These are phyloP conservation scores for Kodamaea kakaduensis DNA, from an alignment of 805 yeast species.

Conservation along the genomic window DNA sequence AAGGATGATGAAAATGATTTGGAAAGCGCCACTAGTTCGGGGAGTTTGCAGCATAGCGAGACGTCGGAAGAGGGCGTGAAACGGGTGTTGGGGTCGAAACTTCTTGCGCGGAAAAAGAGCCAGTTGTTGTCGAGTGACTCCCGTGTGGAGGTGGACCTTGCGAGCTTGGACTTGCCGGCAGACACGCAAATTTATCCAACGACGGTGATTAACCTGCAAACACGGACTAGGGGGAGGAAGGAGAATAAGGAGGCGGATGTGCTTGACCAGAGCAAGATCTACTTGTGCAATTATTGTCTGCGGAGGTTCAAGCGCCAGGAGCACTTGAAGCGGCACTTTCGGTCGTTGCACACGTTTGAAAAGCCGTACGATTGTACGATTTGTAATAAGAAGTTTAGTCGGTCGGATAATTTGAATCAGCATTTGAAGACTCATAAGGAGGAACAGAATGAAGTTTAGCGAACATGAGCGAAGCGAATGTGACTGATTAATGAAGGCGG, in stretches of 20 bases:
- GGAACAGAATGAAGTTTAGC: conserved; percentile 11
- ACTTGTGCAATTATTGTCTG: conserved; percentile 59
- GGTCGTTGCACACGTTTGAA: conserved; percentile 69
- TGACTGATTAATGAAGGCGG: conserved; percentile 1
- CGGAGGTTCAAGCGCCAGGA: conserved; percentile 71
- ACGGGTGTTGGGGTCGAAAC: conserved; percentile 37
- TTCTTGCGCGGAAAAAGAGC: conserved; percentile 28
- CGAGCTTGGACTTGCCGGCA: conserved; percentile 38
- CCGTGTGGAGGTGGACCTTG: conserved; percentile 35
- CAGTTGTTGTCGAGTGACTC: conserved; percentile 3
- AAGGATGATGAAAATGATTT: conserved; percentile 15
- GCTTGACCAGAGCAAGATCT: conserved; percentile 49
- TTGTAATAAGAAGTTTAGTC: conserved; percentile 61
- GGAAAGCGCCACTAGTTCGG: conserved; percentile 2
- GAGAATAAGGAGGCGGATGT: conserved; percentile 57
- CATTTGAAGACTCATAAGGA: conserved; percentile 56
- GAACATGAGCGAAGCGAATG: too few relatives aligned
- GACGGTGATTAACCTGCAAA: conserved; percentile 28
- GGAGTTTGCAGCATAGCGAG: conserved; percentile 2
- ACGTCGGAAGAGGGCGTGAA: conserved; percentile 27
- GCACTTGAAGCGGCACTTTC: conserved; percentile 68
- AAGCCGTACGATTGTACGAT: conserved; percentile 63
- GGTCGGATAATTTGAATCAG: conserved; percentile 64
- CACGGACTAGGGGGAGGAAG: conserved; percentile 57
- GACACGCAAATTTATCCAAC: conserved; percentile 36